These are phyloP conservation scores for Dothiorella sarmentorum DNA, from an alignment of 2,329 filamentous ascomycete genomes.

Conservation along the genomic window DNA sequence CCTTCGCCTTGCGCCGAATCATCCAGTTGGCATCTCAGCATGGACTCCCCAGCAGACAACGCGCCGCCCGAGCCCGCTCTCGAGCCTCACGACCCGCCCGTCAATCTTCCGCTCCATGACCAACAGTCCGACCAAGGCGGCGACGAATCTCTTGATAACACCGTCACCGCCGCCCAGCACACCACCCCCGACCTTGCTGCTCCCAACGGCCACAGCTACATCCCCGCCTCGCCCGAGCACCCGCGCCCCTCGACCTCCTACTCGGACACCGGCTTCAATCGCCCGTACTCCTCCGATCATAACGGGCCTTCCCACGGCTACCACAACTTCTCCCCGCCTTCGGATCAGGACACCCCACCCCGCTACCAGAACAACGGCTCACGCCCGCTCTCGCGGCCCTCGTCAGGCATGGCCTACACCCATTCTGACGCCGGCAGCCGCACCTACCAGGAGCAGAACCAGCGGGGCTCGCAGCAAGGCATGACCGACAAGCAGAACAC, in stretches of 20 bases:
- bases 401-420: slow-evolving; percentile 50
- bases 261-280: slow-evolving; percentile 48
- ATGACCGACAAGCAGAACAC: slow-evolving; percentile 46
- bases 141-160: slow-evolving; percentile 48
- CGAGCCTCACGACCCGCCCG: slow-evolving; percentile 16
- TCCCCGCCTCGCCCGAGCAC: slow-evolving; percentile 33
- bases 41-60: slow-evolving; percentile 19
- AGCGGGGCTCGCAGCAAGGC: slow-evolving; percentile 38
- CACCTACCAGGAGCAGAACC: slow-evolving; percentile 48
- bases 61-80: slow-evolving; percentile 16
- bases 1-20: slow-evolving; percentile 12
- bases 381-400: slow-evolving; percentile 42
- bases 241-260: slow-evolving; percentile 53
- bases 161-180: slow-evolving; percentile 41
- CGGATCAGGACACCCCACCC: slow-evolving; percentile 47
- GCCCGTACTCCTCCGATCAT: slow-evolving; percentile 39
- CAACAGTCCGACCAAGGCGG: slow-evolving; percentile 39
- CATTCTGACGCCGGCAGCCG: slow-evolving; percentile 42
- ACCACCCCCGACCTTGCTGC: slow-evolving; percentile 37
- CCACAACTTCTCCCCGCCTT: slow-evolving; percentile 44
- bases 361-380: slow-evolving; percentile 21
- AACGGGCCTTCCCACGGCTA: slow-evolving; percentile 27
- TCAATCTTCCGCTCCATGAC: slow-evolving; percentile 21
- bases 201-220: slow-evolving; percentile 39
- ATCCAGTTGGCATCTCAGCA: slow-evolving; percentile 15